phyloP scores from a whole-genome alignment of 78 protist species.

The Blattamonas nauphoetae region DNA sequence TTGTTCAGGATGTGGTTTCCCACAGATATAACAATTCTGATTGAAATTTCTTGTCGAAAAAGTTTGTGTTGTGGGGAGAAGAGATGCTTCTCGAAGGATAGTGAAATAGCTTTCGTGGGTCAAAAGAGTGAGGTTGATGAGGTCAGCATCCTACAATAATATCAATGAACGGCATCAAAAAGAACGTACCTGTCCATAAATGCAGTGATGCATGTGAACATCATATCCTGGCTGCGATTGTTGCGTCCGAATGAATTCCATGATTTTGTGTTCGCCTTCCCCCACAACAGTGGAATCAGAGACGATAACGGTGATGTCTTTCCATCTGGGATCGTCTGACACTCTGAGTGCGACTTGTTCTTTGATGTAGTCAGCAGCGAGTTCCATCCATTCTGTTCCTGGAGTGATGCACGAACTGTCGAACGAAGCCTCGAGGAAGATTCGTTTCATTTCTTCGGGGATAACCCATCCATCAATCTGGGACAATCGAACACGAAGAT shows the following conservation, averaged over 20 bases:
- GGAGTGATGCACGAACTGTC: conserved; percentile 90
- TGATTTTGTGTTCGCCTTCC: conserved; percentile 99
- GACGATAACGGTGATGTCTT: conserved; percentile 38
- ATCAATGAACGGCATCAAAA: not conserved
- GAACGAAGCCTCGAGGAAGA: conserved; percentile 36
- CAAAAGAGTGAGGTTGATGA: not conserved
- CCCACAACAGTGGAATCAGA: conserved; percentile 79
- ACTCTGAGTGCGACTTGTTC: conserved; percentile 11
- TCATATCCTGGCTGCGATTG: conserved; percentile 58
- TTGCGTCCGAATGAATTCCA: conserved; percentile 83
- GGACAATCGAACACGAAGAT: no score
- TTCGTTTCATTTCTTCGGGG: not conserved
- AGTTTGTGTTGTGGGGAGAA: not conserved
- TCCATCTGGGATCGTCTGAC: conserved; percentile 17
- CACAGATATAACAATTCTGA: not conserved
- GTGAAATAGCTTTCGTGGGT: not conserved
- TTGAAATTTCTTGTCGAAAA: no score
- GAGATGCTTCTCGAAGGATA: not conserved
- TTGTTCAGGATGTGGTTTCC: not conserved
- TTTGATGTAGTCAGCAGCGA: conserved; percentile 10
- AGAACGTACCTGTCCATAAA: not conserved
- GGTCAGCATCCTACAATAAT: not conserved
- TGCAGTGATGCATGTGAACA: not conserved
- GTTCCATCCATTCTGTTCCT: conserved; percentile 77
- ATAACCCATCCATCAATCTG: not conserved